Conservation (phyloP, 768 basidiomycete genomes). For the Chalciporus piperatus region DNA sequence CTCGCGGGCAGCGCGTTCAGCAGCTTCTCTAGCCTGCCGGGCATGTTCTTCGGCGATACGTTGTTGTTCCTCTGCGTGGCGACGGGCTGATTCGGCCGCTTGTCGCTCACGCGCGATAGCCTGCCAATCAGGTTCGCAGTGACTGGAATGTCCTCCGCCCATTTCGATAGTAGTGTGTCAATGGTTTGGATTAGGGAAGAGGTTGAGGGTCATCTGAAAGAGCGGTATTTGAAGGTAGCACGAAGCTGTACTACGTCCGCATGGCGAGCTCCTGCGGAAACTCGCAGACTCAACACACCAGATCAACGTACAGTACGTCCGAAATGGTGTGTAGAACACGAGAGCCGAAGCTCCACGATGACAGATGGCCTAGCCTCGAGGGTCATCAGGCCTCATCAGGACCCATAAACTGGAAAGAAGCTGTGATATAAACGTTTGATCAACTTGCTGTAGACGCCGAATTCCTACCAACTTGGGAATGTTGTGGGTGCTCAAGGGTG, state of each 20-base stretch:
- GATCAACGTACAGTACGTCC: too few species aligned
- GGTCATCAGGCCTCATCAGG: too few species aligned
- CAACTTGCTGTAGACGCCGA: neutral
- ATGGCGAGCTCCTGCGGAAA: too few species aligned
- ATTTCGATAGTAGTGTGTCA: conserved; percentile 6
- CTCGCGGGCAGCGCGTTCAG: conserved; percentile 22
- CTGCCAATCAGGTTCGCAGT: conserved; percentile 22
- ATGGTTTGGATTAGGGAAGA: neutral
- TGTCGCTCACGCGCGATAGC: conserved; percentile 20
- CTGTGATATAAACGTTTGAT: too few species aligned
- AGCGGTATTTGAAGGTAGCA: neutral
- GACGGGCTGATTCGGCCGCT: conserved; percentile 19
- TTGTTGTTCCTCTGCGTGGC: conserved; percentile 19
- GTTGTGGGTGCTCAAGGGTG: too few species aligned
- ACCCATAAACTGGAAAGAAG: too few species aligned
- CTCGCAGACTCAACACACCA: too few species aligned
- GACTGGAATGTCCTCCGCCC: conserved; percentile 27
- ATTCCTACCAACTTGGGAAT: neutral
- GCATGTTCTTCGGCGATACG: conserved; percentile 19
- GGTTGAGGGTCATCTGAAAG: neutral
- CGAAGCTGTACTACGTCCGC: neutral
- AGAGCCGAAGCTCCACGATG: too few species aligned
- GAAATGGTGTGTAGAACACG: too few species aligned
- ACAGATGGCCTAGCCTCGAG: too few species aligned
- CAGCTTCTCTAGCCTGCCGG: conserved; percentile 20